Base-by-base conservation (phyloP, 495 filamentous ascomycete species). In the Podospora pseudopauciseta region DNA sequence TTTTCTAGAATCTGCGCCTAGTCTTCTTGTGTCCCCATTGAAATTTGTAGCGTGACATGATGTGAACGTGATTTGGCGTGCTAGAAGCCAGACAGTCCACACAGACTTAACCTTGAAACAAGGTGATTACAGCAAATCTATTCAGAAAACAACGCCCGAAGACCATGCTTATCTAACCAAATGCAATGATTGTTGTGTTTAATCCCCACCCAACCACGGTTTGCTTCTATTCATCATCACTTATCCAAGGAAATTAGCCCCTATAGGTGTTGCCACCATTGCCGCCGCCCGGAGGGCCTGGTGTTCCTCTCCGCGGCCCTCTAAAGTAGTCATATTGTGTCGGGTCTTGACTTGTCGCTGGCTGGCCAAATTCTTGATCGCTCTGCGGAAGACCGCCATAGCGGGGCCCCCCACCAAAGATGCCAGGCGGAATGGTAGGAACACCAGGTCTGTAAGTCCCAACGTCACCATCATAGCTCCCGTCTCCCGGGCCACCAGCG, bases 351-450 rank as follows among this genome's bases (percentile, higher is more conserved):
- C 34, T 65, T 34, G 20, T 23, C 30, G 19, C 63, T 63, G 39
- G 73, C 23, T 79, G 79, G 9, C 75, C 70, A 16, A 82, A 80
- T 0, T 70, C 67, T 9, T 77, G 73, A 7, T 82, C 80, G 0
- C 71, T 70, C 67, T 87, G 85, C 6, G 85, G 83, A 44, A 87
- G 66, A 19, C 78, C 78, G 13, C 83, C 83, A 69, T 87, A 87
- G 7, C 85, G 71, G 3, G 75, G 65, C 19, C 64, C 69, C 7
- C 49, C 60, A 23, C 20, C 67, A 69, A 49, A 49, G 7, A 49
- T 49, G 39, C 39, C 39, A 13, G 39, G 39, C 0, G 39, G 39
- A 13, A 49, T 49, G 39, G 39, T 49, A 49, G 67, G 78, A 67
- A 74, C 63, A 73, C 39, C 30, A 53, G 34, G 70, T 55, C 26